A percentile compares a stretch with the other conserved stretches of the same genome.
Conservation (phyloP, 2,329 filamentous ascomycete species). For the Sporothrix inflata region DNA sequence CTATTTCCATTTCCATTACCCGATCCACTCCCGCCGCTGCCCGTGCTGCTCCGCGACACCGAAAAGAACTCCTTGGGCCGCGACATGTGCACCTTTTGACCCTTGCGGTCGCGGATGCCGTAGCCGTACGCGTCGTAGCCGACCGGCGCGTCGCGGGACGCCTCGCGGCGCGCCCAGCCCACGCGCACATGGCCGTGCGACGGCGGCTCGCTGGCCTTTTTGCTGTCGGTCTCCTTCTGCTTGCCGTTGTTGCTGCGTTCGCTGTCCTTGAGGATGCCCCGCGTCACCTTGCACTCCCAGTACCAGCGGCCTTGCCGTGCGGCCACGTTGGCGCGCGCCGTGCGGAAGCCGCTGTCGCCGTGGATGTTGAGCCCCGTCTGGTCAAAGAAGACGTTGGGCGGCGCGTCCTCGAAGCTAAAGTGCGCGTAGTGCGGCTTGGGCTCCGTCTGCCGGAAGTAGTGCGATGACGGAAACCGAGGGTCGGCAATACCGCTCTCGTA, state of each 20-base stretch:
- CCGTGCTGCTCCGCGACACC: not conserved
- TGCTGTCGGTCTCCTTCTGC: not conserved
- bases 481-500: slow-evolving; percentile 92
- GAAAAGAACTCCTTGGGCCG: slow-evolving; percentile 77
- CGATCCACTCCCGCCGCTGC: not conserved
- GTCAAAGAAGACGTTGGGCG: slow-evolving; percentile 82
- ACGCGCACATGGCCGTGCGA: slow-evolving; percentile 73
- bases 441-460: slow-evolving; percentile 90
- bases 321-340: slow-evolving; percentile 86
- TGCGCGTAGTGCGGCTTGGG: slow-evolving; percentile 79
- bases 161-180: slow-evolving; percentile 82
- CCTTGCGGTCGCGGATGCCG: slow-evolving; percentile 83
- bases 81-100: slow-evolving; percentile 92
- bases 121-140: slow-evolving; percentile 94
- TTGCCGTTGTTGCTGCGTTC: slow-evolving; percentile 46
- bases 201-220: slow-evolving; percentile 46
- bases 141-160: slow-evolving; percentile 79
- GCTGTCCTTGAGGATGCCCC: slow-evolving; percentile 60
- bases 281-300: slow-evolving; percentile 89
- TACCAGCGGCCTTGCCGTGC: slow-evolving; percentile 89
- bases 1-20: not conserved
- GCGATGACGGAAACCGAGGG: slow-evolving; percentile 79
- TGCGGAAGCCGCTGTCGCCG: slow-evolving; percentile 90
- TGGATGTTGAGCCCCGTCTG: slow-evolving; percentile 75
- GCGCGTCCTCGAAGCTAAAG: slow-evolving; percentile 90